Evolutionary conservation across 225 moss, liverwort and hornwort genomes (phyloP), one percentile per base, ranked within the genome.

Genomic region (Physcomitrellopsis africana): DNA sequence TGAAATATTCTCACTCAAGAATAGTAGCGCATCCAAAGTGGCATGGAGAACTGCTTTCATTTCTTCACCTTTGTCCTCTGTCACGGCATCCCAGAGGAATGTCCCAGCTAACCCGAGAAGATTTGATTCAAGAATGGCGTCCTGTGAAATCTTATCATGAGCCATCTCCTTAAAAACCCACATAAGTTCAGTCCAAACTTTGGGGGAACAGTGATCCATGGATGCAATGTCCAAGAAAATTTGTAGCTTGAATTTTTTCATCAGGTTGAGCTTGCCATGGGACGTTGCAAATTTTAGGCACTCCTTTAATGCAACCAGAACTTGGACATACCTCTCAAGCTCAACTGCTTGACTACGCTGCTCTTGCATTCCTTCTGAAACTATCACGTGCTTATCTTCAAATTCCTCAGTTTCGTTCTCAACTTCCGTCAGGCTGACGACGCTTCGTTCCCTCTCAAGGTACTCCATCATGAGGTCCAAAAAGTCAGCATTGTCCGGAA

Each of bases 51-150:
- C 79, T 16, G 79, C 77, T 48, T 92, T 86, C 24, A 61, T 69
- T 22, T 72, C 86, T 67, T 83, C 84, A 51, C 79, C 80, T 63
- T 86, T 69, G 67, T 75, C 79, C 13, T 84, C 83, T 57, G 91
- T 72, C 51, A 89, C 81, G 48, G 84, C 88, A 82, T 94, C 80
- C 92, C 92, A 97, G 45, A 94, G 83, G 77, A 87, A 91, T 48
- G 82, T 64, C 19, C 91, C 90, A 56, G 87, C 78, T 58, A 87
- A 69, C 37, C 80, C 87, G 69, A 97, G 83, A 15, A 97, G 67
- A 61, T 90, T 89, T 65, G 96, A 97, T 41, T 86, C 80, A 66
- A 97, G 77, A 48, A 97, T 80, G 13, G 79, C 47, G 56, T 85
- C 83, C 26, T 76, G 86, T 20, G 77, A 67, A 11, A 71, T 19